phyloP scores from a whole-genome alignment of 169 alveolate species.

The Cyclospora cayetanensis region DNA sequence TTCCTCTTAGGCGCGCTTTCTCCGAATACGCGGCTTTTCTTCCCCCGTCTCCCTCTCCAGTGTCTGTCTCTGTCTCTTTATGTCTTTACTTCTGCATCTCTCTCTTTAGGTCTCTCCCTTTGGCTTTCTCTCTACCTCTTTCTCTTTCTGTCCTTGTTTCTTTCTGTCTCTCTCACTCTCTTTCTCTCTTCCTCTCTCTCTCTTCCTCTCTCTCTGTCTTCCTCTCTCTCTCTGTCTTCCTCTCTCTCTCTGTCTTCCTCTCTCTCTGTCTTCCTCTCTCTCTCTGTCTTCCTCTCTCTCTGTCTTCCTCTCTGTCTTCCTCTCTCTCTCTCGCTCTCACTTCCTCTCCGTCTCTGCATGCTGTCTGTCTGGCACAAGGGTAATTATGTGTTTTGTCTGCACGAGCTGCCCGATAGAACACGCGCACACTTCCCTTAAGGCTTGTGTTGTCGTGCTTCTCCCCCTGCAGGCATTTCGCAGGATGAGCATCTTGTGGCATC shows the following conservation, averaged over 20 bases:
- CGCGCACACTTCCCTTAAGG: too few relatives aligned
- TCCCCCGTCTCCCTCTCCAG: background rate
- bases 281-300: background rate
- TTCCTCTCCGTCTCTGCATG: too few relatives aligned
- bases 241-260: background rate
- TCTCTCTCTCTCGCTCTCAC: background rate
- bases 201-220: background rate
- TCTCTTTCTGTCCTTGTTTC: background rate
- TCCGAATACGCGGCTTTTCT: background rate
- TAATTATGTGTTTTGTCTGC: too few relatives aligned
- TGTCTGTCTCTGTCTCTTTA: background rate
- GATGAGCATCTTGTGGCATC: conserved; percentile 66
- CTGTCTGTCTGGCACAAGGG: too few relatives aligned
- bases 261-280: background rate
- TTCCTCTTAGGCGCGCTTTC: background rate
- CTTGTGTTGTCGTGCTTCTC: background rate
- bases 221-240: background rate
- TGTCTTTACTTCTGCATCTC: background rate
- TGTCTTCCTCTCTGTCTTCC: background rate
- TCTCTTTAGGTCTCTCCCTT: background rate
- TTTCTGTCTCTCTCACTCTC: background rate
- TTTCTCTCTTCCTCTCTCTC: background rate
- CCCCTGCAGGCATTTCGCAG: conserved; percentile 59
- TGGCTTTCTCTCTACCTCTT: background rate
- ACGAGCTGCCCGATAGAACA: too few relatives aligned